Conservation (phyloP, 2,329 filamentous ascomycete species). For the Elsinoe necatrix region DNA sequence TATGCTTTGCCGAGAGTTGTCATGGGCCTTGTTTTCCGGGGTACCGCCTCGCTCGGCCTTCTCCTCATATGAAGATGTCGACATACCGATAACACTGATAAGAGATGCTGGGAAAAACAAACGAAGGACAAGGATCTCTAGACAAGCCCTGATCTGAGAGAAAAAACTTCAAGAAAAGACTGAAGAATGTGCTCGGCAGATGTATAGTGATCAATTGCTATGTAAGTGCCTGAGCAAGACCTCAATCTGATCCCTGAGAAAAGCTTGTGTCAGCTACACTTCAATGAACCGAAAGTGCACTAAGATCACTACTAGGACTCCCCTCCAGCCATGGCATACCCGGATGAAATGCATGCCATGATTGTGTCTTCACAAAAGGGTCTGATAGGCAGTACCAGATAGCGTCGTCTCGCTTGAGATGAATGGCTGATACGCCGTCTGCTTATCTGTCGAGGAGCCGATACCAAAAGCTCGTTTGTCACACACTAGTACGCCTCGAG, state of each 20-base stretch:
- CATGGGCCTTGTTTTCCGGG: constrained; percentile 2
- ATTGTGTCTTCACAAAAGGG: constrained; percentile 9
- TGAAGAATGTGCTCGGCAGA: background rate
- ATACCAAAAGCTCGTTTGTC: background rate
- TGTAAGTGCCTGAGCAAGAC: background rate
- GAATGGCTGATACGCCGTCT: constrained; percentile 9
- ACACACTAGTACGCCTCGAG: constrained; percentile 1
- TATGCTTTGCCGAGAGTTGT: constrained; percentile 15
- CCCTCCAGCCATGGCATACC: background rate
- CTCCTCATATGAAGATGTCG: constrained; percentile 15
- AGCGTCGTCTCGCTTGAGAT: background rate
- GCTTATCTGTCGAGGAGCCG: constrained; percentile 1
- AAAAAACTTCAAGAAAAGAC: background rate
- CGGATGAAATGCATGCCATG: background rate
- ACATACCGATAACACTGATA: constrained; percentile 5
- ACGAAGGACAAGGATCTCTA: background rate
- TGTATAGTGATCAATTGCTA: background rate
- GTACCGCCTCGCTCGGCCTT: constrained; percentile 7
- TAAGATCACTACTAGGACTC: background rate
- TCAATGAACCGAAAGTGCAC: background rate
- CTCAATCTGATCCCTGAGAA: background rate
- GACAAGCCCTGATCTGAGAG: background rate
- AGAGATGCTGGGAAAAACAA: background rate
- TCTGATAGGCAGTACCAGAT: constrained; percentile 8
- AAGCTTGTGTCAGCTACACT: background rate